These are phyloP conservation scores for Dactylellina parvicollis DNA, from an alignment of 2,329 filamentous ascomycete species.

Conservation along the genomic window DNA sequence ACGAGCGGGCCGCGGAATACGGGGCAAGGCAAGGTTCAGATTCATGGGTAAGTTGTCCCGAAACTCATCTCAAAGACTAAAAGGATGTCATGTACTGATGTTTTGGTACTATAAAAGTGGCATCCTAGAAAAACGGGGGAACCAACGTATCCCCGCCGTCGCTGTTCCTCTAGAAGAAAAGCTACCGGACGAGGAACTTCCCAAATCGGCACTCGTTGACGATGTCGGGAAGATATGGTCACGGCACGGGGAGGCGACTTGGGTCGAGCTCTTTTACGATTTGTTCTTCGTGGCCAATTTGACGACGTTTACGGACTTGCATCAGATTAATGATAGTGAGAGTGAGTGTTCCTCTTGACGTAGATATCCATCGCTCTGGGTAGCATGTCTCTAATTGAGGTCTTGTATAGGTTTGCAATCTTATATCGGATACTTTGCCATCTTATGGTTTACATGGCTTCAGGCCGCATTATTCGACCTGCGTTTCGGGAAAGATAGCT, in stretches of 20 bases:
- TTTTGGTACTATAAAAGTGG: slow-evolving; percentile 5
- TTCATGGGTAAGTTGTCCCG: slow-evolving; percentile 17
- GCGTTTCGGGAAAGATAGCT: slow-evolving; percentile 72
- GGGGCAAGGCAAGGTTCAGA: slow-evolving; percentile 19
- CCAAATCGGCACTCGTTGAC: slow-evolving; percentile 36
- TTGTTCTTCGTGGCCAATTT: slow-evolving; percentile 73
- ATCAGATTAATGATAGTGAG: slow-evolving; percentile 67
- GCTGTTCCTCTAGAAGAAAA: slow-evolving; percentile 48
- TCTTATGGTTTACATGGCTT: slow-evolving; percentile 77
- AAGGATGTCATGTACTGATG: background rate
- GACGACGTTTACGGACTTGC: slow-evolving; percentile 69
- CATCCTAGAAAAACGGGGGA: slow-evolving; percentile 31
- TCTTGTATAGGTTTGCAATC: slow-evolving; percentile 60
- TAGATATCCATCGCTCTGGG: background rate
- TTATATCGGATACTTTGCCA: slow-evolving; percentile 68
- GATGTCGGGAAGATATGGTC: slow-evolving; percentile 46
- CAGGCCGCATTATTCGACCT: slow-evolving; percentile 73
- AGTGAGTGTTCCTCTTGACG: slow-evolving; percentile 57
- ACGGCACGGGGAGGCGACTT: slow-evolving; percentile 63
- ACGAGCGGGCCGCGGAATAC: slow-evolving; percentile 10
- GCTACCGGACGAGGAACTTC: slow-evolving; percentile 24
- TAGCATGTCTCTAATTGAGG: background rate
- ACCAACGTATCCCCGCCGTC: slow-evolving; percentile 38
- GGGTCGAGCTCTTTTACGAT: slow-evolving; percentile 70
- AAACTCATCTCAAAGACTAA: no score